Conservation (phyloP, 2,329 filamentous ascomycete species). For the Curvularia hawaiiensis region DNA sequence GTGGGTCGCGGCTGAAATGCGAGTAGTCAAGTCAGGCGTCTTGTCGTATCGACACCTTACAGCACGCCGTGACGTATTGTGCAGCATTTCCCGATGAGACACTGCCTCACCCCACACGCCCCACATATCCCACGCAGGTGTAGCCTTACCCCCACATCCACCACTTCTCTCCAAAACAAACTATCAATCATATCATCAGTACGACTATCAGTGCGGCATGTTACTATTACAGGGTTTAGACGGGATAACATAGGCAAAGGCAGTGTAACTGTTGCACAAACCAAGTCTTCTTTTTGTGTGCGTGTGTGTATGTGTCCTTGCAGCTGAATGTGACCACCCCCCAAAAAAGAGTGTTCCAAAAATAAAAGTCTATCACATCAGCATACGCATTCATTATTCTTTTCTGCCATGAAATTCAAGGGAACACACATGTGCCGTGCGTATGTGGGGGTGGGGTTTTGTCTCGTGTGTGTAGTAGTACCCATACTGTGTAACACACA, state of each 20-base stretch:
- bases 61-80: slow-evolving; percentile 4
- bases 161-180: neutral
- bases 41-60: slow-evolving; percentile 11
- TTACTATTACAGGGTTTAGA: neutral
- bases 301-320: neutral
- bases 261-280: neutral
- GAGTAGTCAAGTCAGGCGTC: slow-evolving; percentile 2
- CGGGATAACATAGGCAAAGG: neutral
- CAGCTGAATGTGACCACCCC: neutral
- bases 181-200: neutral
- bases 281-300: neutral
- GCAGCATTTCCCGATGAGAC: slow-evolving; percentile 7
- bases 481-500: too few species aligned
- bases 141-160: neutral
- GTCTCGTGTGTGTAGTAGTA: too few species aligned
- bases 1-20: slow-evolving; percentile 39
- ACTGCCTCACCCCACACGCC: neutral
- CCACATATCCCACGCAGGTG: neutral
- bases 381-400: neutral
- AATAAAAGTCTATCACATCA: neutral
- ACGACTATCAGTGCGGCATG: neutral
- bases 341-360: too few species aligned
- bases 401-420: neutral
- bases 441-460: too few species aligned
- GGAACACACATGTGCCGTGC: too few species aligned